A percentile compares a stretch with the other conserved stretches of the same genome.
phyloP scores from a whole-genome alignment of 306 rosid species.

The Acacia confusa region DNA sequence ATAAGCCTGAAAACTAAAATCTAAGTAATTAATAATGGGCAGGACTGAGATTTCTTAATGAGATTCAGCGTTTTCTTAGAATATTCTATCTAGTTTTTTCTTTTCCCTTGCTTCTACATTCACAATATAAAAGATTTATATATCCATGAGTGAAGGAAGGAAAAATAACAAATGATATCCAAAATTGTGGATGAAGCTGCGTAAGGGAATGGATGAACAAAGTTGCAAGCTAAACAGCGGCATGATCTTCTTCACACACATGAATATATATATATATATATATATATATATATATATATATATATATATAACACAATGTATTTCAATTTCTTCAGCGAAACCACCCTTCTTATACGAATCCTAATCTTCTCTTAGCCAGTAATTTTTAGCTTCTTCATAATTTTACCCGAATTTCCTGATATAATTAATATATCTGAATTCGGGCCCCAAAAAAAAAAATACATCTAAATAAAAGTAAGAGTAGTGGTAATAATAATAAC shows the following conservation, averaged over 20 bases:
- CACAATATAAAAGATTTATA: not conserved
- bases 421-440: too few species aligned
- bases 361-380: not conserved
- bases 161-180: not conserved
- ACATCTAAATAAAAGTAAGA: too few species aligned
- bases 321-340: not conserved
- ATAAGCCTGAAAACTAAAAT: not conserved
- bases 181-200: not conserved
- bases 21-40: not conserved
- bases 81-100: not conserved
- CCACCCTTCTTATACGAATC: not conserved
- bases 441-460: too few species aligned
- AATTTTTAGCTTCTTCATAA: not conserved
- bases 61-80: not conserved
- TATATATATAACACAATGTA: not conserved
- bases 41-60: not conserved
- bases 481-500: not conserved
- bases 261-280: not conserved
- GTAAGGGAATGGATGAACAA: not conserved
- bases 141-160: not conserved
- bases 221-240: slow-evolving; percentile 10
- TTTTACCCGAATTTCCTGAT: not conserved
- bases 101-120: not conserved
- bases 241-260: not conserved
- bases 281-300: too few species aligned